phyloP scores from a whole-genome alignment of 805 yeast species.

The Candida yuanshanica region DNA sequence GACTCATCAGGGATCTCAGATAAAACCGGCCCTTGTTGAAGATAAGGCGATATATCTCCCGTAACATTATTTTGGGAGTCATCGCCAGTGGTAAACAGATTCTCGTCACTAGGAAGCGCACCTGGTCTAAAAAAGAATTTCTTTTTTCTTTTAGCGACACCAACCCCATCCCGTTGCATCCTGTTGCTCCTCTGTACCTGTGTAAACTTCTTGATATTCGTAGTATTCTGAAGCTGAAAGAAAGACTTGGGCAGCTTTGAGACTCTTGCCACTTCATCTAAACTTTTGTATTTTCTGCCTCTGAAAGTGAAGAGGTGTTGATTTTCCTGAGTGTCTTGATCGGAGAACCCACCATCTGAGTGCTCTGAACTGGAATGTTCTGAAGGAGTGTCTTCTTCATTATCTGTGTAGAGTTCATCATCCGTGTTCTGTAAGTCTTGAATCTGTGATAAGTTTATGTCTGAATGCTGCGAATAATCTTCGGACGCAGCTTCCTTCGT shows the following conservation, averaged over 20 bases:
- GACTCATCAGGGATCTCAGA: neutral
- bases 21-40: neutral
- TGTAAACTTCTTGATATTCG: neutral
- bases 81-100: slow-evolving; percentile 8
- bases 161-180: slow-evolving; percentile 9
- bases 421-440: slow-evolving; percentile 6
- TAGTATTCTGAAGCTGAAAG: slow-evolving; percentile 8
- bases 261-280: slow-evolving; percentile 15
- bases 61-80: slow-evolving; percentile 4
- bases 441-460: neutral
- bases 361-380: slow-evolving; percentile 11
- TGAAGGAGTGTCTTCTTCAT: slow-evolving; percentile 11
- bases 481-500: neutral
- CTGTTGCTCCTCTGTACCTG: slow-evolving; percentile 1
- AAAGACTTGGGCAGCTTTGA: slow-evolving; percentile 21
- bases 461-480: slow-evolving; percentile 1
- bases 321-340: neutral
- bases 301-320: slow-evolving; percentile 5
- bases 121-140: neutral
- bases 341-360: slow-evolving; percentile 1
- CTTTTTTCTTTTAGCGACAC: slow-evolving; percentile 20
- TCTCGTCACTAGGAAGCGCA: neutral
- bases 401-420: slow-evolving; percentile 15
- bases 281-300: slow-evolving; percentile 17
- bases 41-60: neutral